Conservation (phyloP, 78 protist genomes). For the Andalucia godoyi region DNA sequence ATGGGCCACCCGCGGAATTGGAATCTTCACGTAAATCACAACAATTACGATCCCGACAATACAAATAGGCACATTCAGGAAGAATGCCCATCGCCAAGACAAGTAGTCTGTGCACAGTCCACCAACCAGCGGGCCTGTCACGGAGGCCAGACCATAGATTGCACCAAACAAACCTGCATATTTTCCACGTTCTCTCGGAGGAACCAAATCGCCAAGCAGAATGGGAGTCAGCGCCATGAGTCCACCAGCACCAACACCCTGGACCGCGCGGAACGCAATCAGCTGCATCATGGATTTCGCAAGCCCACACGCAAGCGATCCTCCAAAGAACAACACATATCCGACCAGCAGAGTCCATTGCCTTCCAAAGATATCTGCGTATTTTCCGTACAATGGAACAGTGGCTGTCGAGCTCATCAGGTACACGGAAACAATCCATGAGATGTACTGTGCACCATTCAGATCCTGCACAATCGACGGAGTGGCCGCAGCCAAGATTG, state of each 20-base stretch:
- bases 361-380: constrained; percentile 27
- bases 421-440: constrained; percentile 40
- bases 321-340: no score
- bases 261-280: no score
- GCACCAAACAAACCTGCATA: constrained; percentile 44
- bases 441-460: constrained; percentile 13
- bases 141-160: constrained; percentile 30
- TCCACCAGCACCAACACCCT: no score
- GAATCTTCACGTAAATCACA: constrained; percentile 9
- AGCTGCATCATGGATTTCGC: no score
- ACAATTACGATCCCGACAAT: constrained; percentile 21
- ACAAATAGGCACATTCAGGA: constrained; percentile 42
- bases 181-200: constrained; percentile 35
- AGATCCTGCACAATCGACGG: constrained; percentile 34
- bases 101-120: constrained; percentile 42
- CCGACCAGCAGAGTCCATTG: neutral
- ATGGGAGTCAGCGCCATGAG: no score
- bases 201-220: constrained; percentile 54
- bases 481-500: constrained; percentile 39
- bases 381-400: constrained; percentile 32
- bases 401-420: constrained; percentile 24
- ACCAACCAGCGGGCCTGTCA: constrained; percentile 45
- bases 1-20: constrained; percentile 11
- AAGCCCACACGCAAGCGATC: no score
- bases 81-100: constrained; percentile 47